Base-by-base conservation (phyloP, 345 rosid species). In the Euclidium syriacum region DNA sequence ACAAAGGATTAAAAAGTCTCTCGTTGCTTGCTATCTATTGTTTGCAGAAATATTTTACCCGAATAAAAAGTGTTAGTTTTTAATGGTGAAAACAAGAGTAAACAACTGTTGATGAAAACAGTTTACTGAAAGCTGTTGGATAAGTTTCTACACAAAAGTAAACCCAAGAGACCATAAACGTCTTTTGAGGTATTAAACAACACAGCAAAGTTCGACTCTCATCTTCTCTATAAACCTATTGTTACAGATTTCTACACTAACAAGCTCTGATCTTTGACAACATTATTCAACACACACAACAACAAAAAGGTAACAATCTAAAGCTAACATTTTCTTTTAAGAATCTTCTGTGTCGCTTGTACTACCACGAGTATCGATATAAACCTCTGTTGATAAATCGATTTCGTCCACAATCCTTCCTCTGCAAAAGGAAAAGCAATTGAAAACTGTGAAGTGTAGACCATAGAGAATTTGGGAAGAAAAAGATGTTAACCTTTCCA, bases 331-430 rank as follows among this genome's bases (percentile, higher is more conserved):
- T 18, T 27, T n/a, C 17, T 22, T 20, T 51, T 71, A 73, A 4
- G 71, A 80, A 65, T 82, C 95, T 65, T 81, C 95, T 0, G 76
- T 53, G 10, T 82, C 86, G 34, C 84, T 87, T 71, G 78, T 78
- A 36, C 73, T 77, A 19, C 78, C 75, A 23, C 68, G 85, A 7
- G 80, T 81, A 60, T 90, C 86, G 22, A 77, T 77, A 62, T 70
- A 84, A 59, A 79, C 83, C 70, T 83, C 95, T 0, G 82, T 49
- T 14, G 86, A 81, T 47, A 81, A 75, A 74, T 85, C 94, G 3
- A 83, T 79, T 71, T 83, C 95, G 56, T 82, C 96, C 1, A 88
- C 91, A 32, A 91, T 88, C 74, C 86, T 73, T 52, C 79, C 87
- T 78, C 89, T 88, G 81, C 11, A 53, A 22, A 34, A 36, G 34